Conservation (phyloP, 164 flowering plant species). For the Stephania cephalantha region DNA sequence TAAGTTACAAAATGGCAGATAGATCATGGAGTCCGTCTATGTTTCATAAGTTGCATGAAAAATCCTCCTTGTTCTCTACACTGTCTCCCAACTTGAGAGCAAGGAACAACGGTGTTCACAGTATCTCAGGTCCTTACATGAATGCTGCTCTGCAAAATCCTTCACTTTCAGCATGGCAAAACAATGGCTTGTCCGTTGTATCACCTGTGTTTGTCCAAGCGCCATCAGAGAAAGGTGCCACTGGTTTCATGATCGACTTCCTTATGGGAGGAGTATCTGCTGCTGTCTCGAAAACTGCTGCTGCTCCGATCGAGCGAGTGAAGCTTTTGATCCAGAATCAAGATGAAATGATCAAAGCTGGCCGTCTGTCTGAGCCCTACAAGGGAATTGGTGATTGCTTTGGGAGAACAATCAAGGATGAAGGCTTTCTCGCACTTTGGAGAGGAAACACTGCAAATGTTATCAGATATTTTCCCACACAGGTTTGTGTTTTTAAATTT, state of each 20-base stretch:
- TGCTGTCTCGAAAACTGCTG: constrained; percentile 56
- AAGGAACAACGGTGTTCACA: constrained; percentile 24
- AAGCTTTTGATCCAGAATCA: constrained; percentile 54
- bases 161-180: constrained; percentile 19
- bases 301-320: constrained; percentile 62
- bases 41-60: constrained; percentile 36
- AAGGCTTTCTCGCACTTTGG: constrained; percentile 50
- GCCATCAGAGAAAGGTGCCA: constrained; percentile 34
- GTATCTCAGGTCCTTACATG: constrained; percentile 19
- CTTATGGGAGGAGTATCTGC: constrained; percentile 58
- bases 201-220: constrained; percentile 37
- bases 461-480: constrained; percentile 60
- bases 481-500: constrained; percentile 25
- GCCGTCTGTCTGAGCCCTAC: constrained; percentile 51
- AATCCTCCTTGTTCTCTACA: constrained; percentile 39
- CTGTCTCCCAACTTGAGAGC: constrained; percentile 36
- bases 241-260: constrained; percentile 37
- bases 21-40: constrained; percentile 42
- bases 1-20: constrained; percentile 45
- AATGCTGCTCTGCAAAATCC: constrained; percentile 34
- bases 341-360: constrained; percentile 48
- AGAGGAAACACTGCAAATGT: constrained; percentile 55
- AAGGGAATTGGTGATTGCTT: constrained; percentile 50
- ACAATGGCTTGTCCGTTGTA: constrained; percentile 22
- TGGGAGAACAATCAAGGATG: constrained; percentile 48